Percentiles rank a stretch among this genome's conserved stretches.
phyloP scores from a whole-genome alignment of 257 asterid genomes.

The Nicotiana tabacum region DNA sequence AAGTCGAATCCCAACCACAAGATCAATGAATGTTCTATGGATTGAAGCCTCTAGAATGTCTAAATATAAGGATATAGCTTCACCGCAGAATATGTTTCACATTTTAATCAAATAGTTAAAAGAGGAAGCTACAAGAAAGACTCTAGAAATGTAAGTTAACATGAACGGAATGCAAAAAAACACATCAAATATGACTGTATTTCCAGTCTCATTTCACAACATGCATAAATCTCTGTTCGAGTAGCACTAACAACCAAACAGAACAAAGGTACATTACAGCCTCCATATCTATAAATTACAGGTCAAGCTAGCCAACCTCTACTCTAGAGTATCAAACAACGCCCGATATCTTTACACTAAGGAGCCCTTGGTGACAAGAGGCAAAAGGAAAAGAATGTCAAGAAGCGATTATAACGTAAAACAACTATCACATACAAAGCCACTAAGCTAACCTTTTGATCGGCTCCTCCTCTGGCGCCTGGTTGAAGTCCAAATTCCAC shows the following conservation, averaged over 20 bases:
- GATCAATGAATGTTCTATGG: background rate
- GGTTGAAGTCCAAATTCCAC: slow-evolving; percentile 57
- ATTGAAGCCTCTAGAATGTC: background rate
- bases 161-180: background rate
- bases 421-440: background rate
- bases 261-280: background rate
- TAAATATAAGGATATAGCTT: background rate
- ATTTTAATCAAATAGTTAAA: slow-evolving; percentile 7
- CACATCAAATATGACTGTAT: background rate
- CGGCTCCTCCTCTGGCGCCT: slow-evolving; percentile 36
- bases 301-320: slow-evolving; percentile 6
- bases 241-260: background rate
- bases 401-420: background rate
- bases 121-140: slow-evolving; percentile 1
- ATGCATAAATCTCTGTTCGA: background rate
- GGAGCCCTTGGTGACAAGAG: background rate
- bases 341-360: background rate
- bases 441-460: slow-evolving; percentile 54
- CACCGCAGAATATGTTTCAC: background rate
- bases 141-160: background rate
- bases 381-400: background rate
- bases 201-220: background rate
- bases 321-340: background rate
- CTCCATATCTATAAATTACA: background rate
- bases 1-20: background rate